Percentiles rank a stretch among this genome's conserved stretches.
These are phyloP conservation scores for Ilex asprella DNA, from an alignment of 257 asterid genomes.

Conservation along the genomic window DNA sequence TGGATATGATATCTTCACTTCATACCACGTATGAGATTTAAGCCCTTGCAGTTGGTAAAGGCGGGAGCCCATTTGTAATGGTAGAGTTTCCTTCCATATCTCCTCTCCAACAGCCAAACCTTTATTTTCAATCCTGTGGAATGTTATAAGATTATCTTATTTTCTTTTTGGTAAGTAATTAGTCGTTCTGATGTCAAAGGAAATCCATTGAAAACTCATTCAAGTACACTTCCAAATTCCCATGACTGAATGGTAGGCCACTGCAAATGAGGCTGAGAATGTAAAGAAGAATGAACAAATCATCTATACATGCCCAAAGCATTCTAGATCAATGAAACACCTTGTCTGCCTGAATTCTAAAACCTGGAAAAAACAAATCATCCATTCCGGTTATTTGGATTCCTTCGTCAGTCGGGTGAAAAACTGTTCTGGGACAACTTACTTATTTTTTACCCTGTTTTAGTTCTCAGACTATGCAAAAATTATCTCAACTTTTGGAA, in stretches of 20 bases:
- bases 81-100: constrained; percentile 49
- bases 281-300: constrained; percentile 3
- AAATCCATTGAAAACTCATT: not conserved
- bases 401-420: too few relatives aligned
- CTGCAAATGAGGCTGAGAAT: constrained; percentile 2
- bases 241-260: constrained; percentile 10
- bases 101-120: constrained; percentile 56
- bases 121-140: constrained; percentile 32
- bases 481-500: too few relatives aligned
- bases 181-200: not conserved
- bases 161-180: not conserved
- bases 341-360: not conserved
- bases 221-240: constrained; percentile 12
- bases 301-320: not conserved
- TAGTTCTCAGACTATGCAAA: too few relatives aligned
- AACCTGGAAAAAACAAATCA: not conserved
- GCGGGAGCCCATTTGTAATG: constrained; percentile 51
- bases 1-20: constrained; percentile 95
- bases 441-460: too few relatives aligned
- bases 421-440: too few relatives aligned
- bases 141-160: not conserved
- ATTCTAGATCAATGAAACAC: not conserved
- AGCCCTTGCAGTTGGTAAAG: constrained; percentile 63
- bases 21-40: constrained; percentile 62
- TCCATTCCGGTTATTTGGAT: not conserved